A percentile compares a stretch with the other conserved stretches of the same genome.
Conservation (phyloP, 495 filamentous ascomycete species). For the Neurospora pannonica region DNA sequence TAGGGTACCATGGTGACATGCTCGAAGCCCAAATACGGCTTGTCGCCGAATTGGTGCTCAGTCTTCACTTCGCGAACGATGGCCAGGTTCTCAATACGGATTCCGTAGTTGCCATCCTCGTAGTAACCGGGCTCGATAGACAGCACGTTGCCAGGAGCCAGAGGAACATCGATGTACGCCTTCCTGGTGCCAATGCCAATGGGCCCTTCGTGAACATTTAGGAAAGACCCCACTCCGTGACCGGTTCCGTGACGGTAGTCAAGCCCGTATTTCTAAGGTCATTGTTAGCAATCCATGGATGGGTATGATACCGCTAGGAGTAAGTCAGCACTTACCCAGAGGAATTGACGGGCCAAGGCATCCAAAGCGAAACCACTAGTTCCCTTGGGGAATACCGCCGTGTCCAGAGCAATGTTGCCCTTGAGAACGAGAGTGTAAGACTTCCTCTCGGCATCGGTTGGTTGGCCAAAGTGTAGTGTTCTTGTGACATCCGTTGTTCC, state of each 20-base stretch:
- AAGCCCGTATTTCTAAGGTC: slow-evolving; percentile 58
- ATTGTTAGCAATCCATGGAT: background rate
- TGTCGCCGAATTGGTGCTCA: slow-evolving; percentile 80
- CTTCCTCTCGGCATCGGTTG: slow-evolving; percentile 76
- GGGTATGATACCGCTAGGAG: background rate
- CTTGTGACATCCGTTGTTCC: slow-evolving; percentile 95
- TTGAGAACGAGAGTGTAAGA: slow-evolving; percentile 95
- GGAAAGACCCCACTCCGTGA: slow-evolving; percentile 84
- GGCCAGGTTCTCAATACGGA: slow-evolving; percentile 92
- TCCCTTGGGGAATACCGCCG: slow-evolving; percentile 85
- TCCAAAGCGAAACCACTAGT: slow-evolving; percentile 91
- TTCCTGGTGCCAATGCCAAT: slow-evolving; percentile 90
- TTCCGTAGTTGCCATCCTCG: slow-evolving; percentile 95
- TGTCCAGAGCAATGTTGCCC: slow-evolving; percentile 87
- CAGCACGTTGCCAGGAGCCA: slow-evolving; percentile 86
- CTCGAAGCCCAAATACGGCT: slow-evolving; percentile 90
- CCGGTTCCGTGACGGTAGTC: slow-evolving; percentile 97
- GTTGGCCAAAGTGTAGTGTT: slow-evolving; percentile 84
- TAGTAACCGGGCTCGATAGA: slow-evolving; percentile 97
- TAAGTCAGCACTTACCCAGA: slow-evolving; percentile 53
- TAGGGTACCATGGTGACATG: slow-evolving; percentile 96
- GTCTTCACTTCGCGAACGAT: slow-evolving; percentile 84
- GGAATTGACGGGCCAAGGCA: slow-evolving; percentile 75
- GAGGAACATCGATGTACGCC: slow-evolving; percentile 83
- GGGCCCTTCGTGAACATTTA: slow-evolving; percentile 96